These are phyloP conservation scores for Claviceps africana DNA, from an alignment of 2,329 filamentous ascomycete species.

Conservation along the genomic window DNA sequence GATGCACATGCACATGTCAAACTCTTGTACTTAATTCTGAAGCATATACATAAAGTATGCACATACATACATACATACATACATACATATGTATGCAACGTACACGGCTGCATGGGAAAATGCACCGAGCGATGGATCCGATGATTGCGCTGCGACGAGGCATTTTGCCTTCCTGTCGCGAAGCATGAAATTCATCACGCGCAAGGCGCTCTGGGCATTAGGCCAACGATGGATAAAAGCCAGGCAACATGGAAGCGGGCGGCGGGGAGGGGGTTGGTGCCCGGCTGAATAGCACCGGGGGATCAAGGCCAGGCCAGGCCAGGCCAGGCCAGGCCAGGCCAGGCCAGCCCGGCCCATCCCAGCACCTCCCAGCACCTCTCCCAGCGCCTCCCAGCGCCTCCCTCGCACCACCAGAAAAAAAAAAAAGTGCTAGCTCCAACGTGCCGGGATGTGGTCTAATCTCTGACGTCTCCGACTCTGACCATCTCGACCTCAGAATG, in stretches of 20 bases:
- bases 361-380: too few species aligned
- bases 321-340: not conserved
- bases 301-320: not conserved
- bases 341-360: too few species aligned
- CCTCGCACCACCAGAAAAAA: not conserved
- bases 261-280: not conserved
- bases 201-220: not conserved
- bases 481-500: not conserved
- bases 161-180: not conserved
- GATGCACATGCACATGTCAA: too few species aligned
- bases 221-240: not conserved
- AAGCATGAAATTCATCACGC: not conserved
- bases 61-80: too few species aligned
- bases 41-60: too few species aligned
- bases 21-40: too few species aligned
- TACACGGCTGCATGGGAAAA: not conserved
- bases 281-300: not conserved
- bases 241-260: not conserved
- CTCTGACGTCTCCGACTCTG: not conserved
- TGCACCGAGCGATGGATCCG: not conserved
- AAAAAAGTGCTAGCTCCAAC: not conserved
- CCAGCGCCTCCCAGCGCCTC: not conserved
- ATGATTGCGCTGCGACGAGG: not conserved
- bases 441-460: not conserved
- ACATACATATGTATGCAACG: not conserved